Conservation (phyloP, 2,329 filamentous ascomycete species). For the Triangularia setosa region DNA sequence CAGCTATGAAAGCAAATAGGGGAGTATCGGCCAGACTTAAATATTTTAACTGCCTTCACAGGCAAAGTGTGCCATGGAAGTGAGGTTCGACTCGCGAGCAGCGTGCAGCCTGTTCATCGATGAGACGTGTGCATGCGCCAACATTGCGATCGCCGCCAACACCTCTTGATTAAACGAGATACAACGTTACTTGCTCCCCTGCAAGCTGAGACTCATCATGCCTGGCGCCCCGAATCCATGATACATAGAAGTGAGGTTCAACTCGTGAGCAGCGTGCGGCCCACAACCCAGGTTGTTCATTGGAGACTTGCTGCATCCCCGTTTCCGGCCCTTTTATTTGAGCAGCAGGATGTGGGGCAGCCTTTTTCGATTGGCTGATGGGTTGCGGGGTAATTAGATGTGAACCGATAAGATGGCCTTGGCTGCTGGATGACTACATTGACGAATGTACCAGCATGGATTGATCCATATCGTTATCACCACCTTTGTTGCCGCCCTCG, state of each 20-base stretch:
- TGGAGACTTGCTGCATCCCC: background rate
- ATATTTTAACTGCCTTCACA: background rate
- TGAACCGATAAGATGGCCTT: background rate
- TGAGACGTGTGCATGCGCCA: background rate
- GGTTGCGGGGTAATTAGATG: background rate
- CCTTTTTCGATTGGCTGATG: background rate
- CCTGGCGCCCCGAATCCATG: background rate
- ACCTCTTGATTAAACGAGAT: background rate
- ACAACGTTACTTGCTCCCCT: background rate
- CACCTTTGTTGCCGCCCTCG: background rate
- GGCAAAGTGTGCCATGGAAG: background rate
- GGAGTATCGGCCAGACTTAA: too few relatives aligned
- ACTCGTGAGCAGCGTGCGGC: background rate
- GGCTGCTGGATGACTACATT: background rate
- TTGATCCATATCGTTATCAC: background rate
- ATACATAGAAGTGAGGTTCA: background rate
- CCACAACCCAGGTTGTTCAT: background rate
- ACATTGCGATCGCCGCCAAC: background rate
- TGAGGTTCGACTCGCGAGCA: background rate
- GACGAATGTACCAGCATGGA: background rate
- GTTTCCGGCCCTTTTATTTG: background rate
- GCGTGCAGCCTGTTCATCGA: background rate
- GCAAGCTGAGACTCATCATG: background rate
- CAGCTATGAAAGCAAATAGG: background rate
- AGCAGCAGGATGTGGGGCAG: background rate